phyloP scores from a whole-genome alignment of 495 filamentous ascomycete species.

The Xylaria bambusicola region DNA sequence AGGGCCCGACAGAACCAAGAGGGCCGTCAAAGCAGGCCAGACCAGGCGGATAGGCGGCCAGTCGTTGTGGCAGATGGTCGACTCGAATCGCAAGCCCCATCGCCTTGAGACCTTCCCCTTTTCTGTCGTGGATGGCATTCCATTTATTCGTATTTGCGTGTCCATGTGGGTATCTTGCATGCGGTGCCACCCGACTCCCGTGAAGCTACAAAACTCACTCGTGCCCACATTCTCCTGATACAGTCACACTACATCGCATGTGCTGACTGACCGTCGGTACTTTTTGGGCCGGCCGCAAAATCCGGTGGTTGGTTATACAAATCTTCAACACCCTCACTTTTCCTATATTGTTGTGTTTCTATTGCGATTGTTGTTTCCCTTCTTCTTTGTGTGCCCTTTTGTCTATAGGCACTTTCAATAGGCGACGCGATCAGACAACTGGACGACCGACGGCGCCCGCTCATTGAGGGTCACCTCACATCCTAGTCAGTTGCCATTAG shows the following conservation, averaged over 20 bases:
- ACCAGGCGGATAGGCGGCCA: neutral
- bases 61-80: constrained; percentile 13
- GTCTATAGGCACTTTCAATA: constrained; percentile 11
- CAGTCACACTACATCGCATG: constrained; percentile 6
- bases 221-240: constrained; percentile 29
- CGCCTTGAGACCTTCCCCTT: constrained; percentile 32
- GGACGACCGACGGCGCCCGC: constrained; percentile 12
- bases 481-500: neutral
- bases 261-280: constrained; percentile 7
- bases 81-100: constrained; percentile 30
- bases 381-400: constrained; percentile 6
- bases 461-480: neutral
- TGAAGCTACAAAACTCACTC: constrained; percentile 35
- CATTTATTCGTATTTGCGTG: constrained; percentile 40
- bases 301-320: constrained; percentile 18
- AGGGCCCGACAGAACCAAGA: too few species aligned
- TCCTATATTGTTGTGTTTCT: constrained; percentile 4
- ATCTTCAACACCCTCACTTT: neutral
- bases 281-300: constrained; percentile 9
- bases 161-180: constrained; percentile 22
- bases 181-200: constrained; percentile 23
- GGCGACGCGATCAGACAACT: constrained; percentile 2
- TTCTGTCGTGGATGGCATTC: constrained; percentile 29
- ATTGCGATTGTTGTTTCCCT: neutral
- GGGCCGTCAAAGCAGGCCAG: neutral